Evolutionary conservation across 1,284 basidiomycete species (phyloP), one percentile per base, ranked within the genome.

Genomic region (Trametes polyzona): DNA sequence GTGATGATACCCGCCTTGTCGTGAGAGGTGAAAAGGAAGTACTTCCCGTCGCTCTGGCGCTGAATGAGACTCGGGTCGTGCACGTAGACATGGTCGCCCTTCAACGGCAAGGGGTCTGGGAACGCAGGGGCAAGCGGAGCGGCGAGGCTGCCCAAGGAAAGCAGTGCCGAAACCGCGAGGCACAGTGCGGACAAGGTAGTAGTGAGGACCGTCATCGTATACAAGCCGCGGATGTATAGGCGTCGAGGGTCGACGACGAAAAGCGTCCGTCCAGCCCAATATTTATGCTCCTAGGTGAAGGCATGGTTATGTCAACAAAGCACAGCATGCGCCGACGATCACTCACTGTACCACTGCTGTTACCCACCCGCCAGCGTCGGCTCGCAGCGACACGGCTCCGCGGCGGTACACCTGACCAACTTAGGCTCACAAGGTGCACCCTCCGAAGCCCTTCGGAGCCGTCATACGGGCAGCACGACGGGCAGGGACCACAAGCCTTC

Each of bases 21-120:
- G 47, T 62, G 61, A 5, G 65, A 60, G 12, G 56, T 63, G 53
- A 65, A 67, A 16, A 63, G 51, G 52, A 61, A 66, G 39, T 65
- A 66, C 44, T 65, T 66, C 33, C 57, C 59, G 35, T 64, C 62
- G 32, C 58, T 61, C 16, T 50, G 36, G 7, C 64, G 61, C 47
- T 61, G 64, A 11, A 63, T 47, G 11, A 65, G 55, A 43, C 61
- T 65, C 6, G 64, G 64, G 33, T 65, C 64, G 26, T 65, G 61
- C 6, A 65, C 61, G n/a, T 59, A 61, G 49, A 61, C 54, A 9
- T 32, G 29, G 26, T 37, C 52, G 27, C 64, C 64, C 0, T 48
- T 37, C 8, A 63, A 41, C 17, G 27, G 3, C 19, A 65, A 47
- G 6, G 64, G 64, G 47, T 65, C 50, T 0, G 64, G 64, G 21